Conservation (phyloP, 108 stramenopile genomes). For the Skeletonema marinoi region DNA sequence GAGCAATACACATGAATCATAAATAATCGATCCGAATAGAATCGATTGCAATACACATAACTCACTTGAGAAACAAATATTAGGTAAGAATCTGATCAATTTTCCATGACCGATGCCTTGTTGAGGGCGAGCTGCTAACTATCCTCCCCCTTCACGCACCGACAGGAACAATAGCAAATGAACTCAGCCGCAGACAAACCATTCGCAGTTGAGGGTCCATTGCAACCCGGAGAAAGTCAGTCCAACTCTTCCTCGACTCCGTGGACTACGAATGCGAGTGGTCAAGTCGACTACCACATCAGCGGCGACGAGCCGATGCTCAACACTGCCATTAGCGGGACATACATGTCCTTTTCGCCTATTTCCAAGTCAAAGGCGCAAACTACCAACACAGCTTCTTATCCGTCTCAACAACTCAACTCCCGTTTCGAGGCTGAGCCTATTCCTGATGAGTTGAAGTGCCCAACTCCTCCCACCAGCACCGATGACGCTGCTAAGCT, state of each 20-base stretch:
- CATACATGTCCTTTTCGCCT: background rate
- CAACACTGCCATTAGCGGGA: background rate
- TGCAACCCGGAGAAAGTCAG: background rate
- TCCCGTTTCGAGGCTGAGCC: background rate
- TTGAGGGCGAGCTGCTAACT: background rate
- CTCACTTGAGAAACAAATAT: background rate
- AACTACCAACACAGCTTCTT: background rate
- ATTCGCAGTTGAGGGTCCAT: background rate
- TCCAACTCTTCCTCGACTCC: background rate
- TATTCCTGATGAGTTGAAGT: constrained; percentile 1
- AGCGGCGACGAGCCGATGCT: background rate
- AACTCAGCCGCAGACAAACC: background rate
- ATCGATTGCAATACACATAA: background rate
- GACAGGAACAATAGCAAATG: background rate
- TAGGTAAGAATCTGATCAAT: background rate
- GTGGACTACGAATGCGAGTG: background rate
- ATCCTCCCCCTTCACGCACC: background rate
- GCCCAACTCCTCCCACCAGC: background rate
- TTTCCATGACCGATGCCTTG: background rate
- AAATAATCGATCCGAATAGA: background rate
- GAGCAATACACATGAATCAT: background rate
- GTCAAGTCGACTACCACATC: background rate
- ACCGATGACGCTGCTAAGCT: background rate
- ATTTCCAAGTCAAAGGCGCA: background rate
- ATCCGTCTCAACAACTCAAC: background rate